These are phyloP conservation scores for Tilletia horrida DNA, from an alignment of 1,284 basidiomycete genomes.

Conservation along the genomic window DNA sequence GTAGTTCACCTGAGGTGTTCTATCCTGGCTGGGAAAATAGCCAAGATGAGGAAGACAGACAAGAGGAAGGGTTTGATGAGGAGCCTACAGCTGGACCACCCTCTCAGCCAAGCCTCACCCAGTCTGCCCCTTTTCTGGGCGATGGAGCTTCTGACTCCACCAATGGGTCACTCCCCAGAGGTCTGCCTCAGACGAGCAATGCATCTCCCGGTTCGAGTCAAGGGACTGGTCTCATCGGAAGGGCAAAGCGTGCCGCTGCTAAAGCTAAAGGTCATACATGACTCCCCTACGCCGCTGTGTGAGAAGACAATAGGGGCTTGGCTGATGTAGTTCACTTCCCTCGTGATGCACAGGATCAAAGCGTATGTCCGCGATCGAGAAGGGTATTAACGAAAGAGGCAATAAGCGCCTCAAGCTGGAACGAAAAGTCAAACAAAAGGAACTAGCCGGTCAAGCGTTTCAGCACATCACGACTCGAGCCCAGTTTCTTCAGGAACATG, in stretches of 20 bases:
- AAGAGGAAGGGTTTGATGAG: too few species aligned
- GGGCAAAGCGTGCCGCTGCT: background rate
- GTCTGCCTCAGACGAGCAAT: too few species aligned
- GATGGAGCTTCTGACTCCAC: too few species aligned
- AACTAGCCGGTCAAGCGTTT: background rate
- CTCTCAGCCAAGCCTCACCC: too few species aligned
- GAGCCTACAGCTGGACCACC: too few species aligned
- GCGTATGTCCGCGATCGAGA: background rate
- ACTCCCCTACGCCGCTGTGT: too few species aligned
- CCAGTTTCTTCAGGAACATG: background rate
- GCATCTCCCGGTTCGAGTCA: too few species aligned
- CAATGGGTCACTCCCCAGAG: too few species aligned
- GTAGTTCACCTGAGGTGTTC: background rate
- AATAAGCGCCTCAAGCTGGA: slow-evolving; percentile 1
- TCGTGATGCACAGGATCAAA: background rate
- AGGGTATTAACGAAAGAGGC: background rate
- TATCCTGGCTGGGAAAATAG: background rate
- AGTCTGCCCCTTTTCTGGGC: too few species aligned
- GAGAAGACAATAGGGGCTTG: background rate
- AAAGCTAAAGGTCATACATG: background rate
- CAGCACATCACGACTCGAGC: background rate
- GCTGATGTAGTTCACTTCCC: too few species aligned
- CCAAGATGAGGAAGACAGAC: background rate
- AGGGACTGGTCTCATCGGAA: background rate
- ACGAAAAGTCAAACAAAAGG: background rate